phyloP scores from a whole-genome alignment of 2,329 filamentous ascomycete genomes.

The Cercospora sesami region DNA sequence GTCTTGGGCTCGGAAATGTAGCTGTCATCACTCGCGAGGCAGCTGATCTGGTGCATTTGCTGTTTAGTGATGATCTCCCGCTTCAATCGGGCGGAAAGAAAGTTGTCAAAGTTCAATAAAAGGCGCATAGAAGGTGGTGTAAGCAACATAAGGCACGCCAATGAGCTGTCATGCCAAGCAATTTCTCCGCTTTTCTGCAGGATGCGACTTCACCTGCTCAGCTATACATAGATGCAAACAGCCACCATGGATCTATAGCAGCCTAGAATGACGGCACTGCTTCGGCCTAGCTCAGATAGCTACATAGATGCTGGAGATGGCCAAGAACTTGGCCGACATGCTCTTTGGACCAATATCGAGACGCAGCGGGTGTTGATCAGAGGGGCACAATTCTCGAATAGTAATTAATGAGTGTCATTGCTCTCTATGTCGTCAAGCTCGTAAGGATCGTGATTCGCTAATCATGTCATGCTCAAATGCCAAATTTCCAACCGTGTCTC shows the following conservation, averaged over 20 bases:
- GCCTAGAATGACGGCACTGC: neutral
- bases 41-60: neutral
- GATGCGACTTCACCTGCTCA: neutral
- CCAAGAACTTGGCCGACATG: neutral
- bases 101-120: constrained; percentile 1
- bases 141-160: neutral
- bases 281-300: neutral
- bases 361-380: neutral
- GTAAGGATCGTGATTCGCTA: constrained; percentile 8
- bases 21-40: neutral
- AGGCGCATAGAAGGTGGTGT: constrained; percentile 1
- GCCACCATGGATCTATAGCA: neutral
- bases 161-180: neutral
- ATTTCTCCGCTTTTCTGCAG: neutral
- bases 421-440: constrained; percentile 7
- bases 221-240: neutral
- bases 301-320: neutral
- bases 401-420: constrained; percentile 10
- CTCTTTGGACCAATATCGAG: neutral
- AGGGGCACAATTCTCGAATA: neutral
- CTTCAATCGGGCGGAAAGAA: neutral
- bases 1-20: neutral
- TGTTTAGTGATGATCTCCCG: neutral
- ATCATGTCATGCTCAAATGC: neutral
- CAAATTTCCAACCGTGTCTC: neutral